Conservation (phyloP, 306 rosid genomes). For the Begonia loranthoides region DNA sequence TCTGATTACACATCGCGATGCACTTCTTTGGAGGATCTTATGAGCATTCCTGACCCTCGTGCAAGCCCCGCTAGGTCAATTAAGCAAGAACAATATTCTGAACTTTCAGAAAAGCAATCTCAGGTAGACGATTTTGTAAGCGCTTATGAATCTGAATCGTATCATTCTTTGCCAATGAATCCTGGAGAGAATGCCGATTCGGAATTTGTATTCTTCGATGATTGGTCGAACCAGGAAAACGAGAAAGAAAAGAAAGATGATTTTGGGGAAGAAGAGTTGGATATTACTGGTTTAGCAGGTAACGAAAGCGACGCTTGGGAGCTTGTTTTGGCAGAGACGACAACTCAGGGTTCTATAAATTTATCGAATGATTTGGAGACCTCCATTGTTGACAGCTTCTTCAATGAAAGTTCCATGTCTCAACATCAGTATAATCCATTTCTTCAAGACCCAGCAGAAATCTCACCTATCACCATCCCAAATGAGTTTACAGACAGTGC, state of each 20-base stretch:
- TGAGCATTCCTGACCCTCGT: constrained; percentile 22
- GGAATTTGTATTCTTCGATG: constrained; percentile 14
- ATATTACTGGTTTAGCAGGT: not conserved
- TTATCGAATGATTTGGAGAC: constrained; percentile 16
- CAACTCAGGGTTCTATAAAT: constrained; percentile 10
- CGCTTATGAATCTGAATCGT: constrained; percentile 8
- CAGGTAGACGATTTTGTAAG: constrained; percentile 15
- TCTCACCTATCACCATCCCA: not conserved
- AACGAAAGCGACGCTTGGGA: constrained; percentile 27
- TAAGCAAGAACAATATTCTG: constrained; percentile 17
- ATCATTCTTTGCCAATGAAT: constrained; percentile 7
- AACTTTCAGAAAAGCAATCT: constrained; percentile 21
- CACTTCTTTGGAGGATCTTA: constrained; percentile 46
- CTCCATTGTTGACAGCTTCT: constrained; percentile 4
- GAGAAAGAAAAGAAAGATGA: not conserved
- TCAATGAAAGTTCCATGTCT: constrained; percentile 16
- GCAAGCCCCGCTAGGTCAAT: constrained; percentile 20
- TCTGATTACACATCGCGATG: constrained; percentile 29
- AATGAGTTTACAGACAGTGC: no score
- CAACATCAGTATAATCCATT: constrained; percentile 53
- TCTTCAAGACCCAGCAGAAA: constrained; percentile 25
- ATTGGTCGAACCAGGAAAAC: not conserved
- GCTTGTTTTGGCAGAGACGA: constrained; percentile 30
- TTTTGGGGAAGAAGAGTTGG: constrained; percentile 4
- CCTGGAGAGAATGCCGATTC: constrained; percentile 11